Conservation (phyloP, 495 filamentous ascomycete genomes). For the Durotheca rogersii region DNA sequence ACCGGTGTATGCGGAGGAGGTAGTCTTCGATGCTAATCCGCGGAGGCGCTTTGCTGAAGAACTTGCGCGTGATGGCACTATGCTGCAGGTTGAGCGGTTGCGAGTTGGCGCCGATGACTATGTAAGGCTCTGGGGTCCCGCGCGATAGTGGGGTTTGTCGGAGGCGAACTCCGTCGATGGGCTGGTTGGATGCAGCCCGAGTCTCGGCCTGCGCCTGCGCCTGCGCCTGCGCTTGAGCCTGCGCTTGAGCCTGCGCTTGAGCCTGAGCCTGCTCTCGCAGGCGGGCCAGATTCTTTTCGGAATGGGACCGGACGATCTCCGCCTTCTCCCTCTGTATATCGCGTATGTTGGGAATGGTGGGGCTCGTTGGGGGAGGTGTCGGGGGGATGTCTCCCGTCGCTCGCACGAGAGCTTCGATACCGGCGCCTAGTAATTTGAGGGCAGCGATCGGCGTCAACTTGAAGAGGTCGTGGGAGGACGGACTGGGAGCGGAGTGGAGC, state of each 20-base stretch:
- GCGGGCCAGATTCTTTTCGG: slow-evolving; percentile 46
- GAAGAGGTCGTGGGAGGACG: slow-evolving; percentile 60
- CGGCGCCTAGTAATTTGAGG: slow-evolving; percentile 72
- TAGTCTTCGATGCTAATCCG: slow-evolving; percentile 82
- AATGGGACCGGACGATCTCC: slow-evolving; percentile 55
- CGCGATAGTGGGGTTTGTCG: slow-evolving; percentile 29
- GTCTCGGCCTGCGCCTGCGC: slow-evolving; percentile 3
- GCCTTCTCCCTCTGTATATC: slow-evolving; percentile 60
- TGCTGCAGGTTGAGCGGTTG: slow-evolving; percentile 69
- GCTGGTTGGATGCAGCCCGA: slow-evolving; percentile 20
- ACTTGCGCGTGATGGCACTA: slow-evolving; percentile 79
- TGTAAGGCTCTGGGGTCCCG: slow-evolving; percentile 45
- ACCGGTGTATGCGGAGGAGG: slow-evolving; percentile 79
- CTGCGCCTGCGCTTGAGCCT: slow-evolving; percentile 7
- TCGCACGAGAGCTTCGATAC: slow-evolving; percentile 70
- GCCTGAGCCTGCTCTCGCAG: slow-evolving; percentile 38
- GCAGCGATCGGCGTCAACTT: slow-evolving; percentile 70
- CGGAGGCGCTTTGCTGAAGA: slow-evolving; percentile 85
- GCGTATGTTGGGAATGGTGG: slow-evolving; percentile 61
- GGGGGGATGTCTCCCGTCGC: slow-evolving; percentile 72
- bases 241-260: slow-evolving; percentile 18
- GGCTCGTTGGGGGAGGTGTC: slow-evolving; percentile 64
- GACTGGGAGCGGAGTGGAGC: slow-evolving; percentile 30
- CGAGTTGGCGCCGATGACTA: slow-evolving; percentile 60
- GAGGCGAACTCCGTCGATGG: slow-evolving; percentile 50